Base-by-base conservation (phyloP, 441 rosid species). In the Syzygium syzygioides region DNA sequence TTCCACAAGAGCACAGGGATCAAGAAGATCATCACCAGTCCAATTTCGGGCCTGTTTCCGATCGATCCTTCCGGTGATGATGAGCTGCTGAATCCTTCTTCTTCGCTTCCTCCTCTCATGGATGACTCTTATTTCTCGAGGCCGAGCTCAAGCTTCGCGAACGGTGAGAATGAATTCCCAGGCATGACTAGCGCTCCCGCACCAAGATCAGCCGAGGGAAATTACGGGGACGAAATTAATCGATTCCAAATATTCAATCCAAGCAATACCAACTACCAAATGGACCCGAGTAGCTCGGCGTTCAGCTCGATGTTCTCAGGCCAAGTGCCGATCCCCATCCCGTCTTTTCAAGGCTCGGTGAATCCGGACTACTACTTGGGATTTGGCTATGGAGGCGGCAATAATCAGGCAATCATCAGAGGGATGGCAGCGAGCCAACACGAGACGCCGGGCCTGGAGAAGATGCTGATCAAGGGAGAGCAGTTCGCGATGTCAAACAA, bases 1-100 rank as follows among this genome's bases (percentile, higher is more conserved):
- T 88, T 85, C 87, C 90, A 88, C 90, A 88, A 88, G 56, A 85
- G 55, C 87, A 88, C 87, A 6, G 90, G 87, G 45, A 18, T 88
- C 50, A 88, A 28, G 85, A 88, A 86, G 83, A 76, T 0, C n/a
- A 48, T 37, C n/a, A 76, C 18, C n/a, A 48, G 83, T 6, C 83
- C 48, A 52, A 23, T 76, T 25, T 23, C 53, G 53, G 52, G 83
- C 52, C 83, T 11, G 60, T 85, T 30, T 30, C 86, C 56, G 45
- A 6, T 54, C 17, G 17, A 85, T 23, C 28, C 86, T 26, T 30
- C 37, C 14, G 48, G 60, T 15, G 87, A 85, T 5, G n/a, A 41
- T 7, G 53, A 41, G 53, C 83, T 41, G 83, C 83, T 26, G 53
- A 45, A 41, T 12, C 18, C 87, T 34, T 85, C 87, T 59, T 57